These are phyloP conservation scores for Aspergillus oerlinghausenensis DNA, from an alignment of 2,329 filamentous ascomycete species.

Conservation along the genomic window DNA sequence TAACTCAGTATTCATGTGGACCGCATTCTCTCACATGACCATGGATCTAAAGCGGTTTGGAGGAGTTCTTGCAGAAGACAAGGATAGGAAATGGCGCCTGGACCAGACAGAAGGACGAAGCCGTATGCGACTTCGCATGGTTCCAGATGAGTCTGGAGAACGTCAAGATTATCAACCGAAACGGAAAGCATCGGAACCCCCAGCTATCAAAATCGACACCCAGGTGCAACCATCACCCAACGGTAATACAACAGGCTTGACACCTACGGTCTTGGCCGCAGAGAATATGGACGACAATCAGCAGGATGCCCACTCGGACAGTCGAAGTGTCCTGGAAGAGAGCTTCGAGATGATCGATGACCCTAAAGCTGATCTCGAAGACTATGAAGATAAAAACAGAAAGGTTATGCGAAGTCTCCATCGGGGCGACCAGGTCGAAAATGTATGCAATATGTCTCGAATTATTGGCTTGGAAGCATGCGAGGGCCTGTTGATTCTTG, in stretches of 20 bases:
- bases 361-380: conserved; percentile 76
- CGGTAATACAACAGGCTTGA: conserved; percentile 39
- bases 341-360: conserved; percentile 96
- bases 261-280: conserved; percentile 29
- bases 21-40: conserved; percentile 73
- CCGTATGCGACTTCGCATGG: conserved; percentile 82
- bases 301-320: conserved; percentile 31
- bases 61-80: conserved; percentile 67
- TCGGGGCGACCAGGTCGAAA: conserved; percentile 84
- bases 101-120: conserved; percentile 95
- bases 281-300: conserved; percentile 29
- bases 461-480: conserved; percentile 90
- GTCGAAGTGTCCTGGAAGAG: conserved; percentile 61
- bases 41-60: conserved; percentile 73
- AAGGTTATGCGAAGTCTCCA: conserved; percentile 95
- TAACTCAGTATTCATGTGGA: conserved; percentile 70
- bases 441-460: conserved; percentile 90
- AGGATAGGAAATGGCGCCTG: conserved; percentile 75
- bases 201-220: conserved; percentile 44
- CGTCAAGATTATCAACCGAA: conserved; percentile 81
- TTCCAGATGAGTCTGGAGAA: conserved; percentile 68
- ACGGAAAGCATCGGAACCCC: conserved; percentile 58
- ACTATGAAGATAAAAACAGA: conserved; percentile 94
- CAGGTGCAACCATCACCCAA: conserved; percentile 36
- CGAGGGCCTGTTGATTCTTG: conserved; percentile 88